Evolutionary conservation across 371 early-diverging fungal genomes (phyloP).

Genomic region (Saksenaea oblongispora): DNA sequence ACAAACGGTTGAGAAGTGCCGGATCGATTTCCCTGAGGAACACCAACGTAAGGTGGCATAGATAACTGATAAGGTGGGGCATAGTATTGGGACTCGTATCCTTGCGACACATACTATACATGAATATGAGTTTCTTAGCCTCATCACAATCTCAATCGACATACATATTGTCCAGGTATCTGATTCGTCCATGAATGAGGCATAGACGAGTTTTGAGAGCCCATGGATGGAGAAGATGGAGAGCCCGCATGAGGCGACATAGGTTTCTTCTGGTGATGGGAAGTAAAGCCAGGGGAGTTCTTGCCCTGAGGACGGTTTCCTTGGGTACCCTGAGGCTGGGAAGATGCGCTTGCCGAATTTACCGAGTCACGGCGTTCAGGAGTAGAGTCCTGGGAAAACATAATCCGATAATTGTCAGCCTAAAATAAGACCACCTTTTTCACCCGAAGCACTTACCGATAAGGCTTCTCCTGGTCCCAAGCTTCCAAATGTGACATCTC

Average conservation of each 20-base stretch:
- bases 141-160: neutral
- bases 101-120: slow-evolving; percentile 31
- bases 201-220: slow-evolving; percentile 13
- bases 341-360: neutral
- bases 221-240: slow-evolving; percentile 31
- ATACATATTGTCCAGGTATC: slow-evolving; percentile 27
- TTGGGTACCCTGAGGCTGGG: slow-evolving; percentile 12
- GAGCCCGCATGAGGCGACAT: slow-evolving; percentile 36
- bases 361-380: slow-evolving; percentile 20
- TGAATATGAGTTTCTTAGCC: neutral
- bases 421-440: neutral
- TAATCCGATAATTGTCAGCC: neutral
- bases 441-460: slow-evolving; percentile 24
- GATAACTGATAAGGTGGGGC: slow-evolving; percentile 27
- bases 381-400: neutral
- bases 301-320: slow-evolving; percentile 17
- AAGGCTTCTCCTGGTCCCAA: slow-evolving; percentile 37
- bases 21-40: neutral
- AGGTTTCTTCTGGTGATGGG: slow-evolving; percentile 34
- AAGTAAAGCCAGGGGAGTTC: slow-evolving; percentile 23
- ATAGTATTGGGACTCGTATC: slow-evolving; percentile 25
- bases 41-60: slow-evolving; percentile 28
- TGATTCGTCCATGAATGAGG: slow-evolving; percentile 10
- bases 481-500: slow-evolving; percentile 49
- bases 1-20: slow-evolving; percentile 41